Base-by-base conservation (phyloP, 2,329 filamentous ascomycete species). In the Mycogone perniciosa region DNA sequence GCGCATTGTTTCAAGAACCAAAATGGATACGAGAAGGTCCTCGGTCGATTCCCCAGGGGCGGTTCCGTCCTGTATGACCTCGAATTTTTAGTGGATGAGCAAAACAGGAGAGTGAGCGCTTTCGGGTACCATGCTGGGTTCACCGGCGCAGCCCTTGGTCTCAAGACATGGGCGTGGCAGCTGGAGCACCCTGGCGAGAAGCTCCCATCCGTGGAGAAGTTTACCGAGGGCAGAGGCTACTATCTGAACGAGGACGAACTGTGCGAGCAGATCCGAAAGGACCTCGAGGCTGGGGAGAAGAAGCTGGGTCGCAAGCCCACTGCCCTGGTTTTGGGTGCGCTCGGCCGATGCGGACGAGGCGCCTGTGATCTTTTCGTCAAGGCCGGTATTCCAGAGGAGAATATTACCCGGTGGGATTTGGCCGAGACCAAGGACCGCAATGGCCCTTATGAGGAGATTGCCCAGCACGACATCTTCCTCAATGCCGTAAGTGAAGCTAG, bases 91-190 rank as follows among this genome's bases (percentile, higher is more conserved):
- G 80, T 81, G 37, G 86, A 95, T 59, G 80, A 84, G 56, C 76
- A 73, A 31, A 87, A 87, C 35, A 76, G 86, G 43, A 74, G 88
- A 54, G 84, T 91, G 1, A 84, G 85, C 7, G 83, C 84, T 1
- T 89, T 89, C 60, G 80, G 85, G 10, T 88, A 84, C 68, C 81
- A 85, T 54, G 89, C 88, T 31, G 89, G 88, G 20, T 93, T 88
- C 64, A 83, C 86, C 4, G 83, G 84, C 33, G 80, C 85, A 38
- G 87, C 87, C 7, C 74, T 91, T 46, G 88, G 86, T 29, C 69
- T 95, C 37, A 80, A 90, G 77, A 82, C 84, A 41, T 96, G 91
- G 88, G 82, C 88, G 8, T 87, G 84, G 80, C 89, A 96, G 70
- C 76, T 92, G 56, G 80, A 79, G 40, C 80, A 91, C 68, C 80